Percentiles rank a stretch among this genome's conserved stretches.
Evolutionary conservation across 441 rosid species (phyloP).

Genomic region (Francoa sonchifolia): DNA sequence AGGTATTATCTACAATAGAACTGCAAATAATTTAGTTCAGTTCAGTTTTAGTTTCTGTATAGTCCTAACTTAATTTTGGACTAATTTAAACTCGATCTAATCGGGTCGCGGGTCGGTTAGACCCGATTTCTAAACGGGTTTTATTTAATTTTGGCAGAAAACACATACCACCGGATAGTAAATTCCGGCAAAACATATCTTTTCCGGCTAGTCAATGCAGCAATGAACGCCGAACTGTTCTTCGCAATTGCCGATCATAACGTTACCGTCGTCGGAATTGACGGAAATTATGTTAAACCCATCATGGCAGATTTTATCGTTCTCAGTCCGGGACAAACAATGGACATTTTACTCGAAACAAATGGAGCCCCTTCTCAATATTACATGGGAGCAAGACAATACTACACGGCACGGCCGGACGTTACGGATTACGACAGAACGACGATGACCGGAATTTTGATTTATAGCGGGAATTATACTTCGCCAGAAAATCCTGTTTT

Average conservation of each 20-base stretch:
- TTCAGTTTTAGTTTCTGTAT: too few species aligned
- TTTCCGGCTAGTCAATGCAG: conserved; percentile 13
- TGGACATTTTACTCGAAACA: conserved; percentile 43
- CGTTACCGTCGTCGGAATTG: conserved; percentile 40
- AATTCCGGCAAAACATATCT: conserved; percentile 16
- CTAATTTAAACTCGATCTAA: not conserved
- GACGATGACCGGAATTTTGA: conserved; percentile 41
- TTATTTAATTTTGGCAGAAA: conserved; percentile 10
- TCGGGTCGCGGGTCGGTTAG: not conserved
- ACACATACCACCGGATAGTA: conserved; percentile 9
- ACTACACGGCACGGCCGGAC: conserved; percentile 13
- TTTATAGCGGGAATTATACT: conserved; percentile 32
- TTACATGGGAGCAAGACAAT: conserved; percentile 44
- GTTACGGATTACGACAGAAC: conserved; percentile 26
- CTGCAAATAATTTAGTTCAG: too few species aligned
- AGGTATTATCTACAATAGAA: not conserved
- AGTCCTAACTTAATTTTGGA: not conserved
- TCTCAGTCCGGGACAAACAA: conserved; percentile 53
- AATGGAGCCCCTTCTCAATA: conserved; percentile 30
- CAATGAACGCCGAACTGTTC: conserved; percentile 14
- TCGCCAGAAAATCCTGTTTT: conserved; percentile 18
- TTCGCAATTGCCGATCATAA: conserved; percentile 12
- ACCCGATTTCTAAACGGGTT: not conserved
- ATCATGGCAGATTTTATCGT: conserved; percentile 23
- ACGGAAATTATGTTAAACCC: conserved; percentile 46